Evolutionary conservation across 2,329 filamentous ascomycete genomes (phyloP).

Genomic region (Dothidotthia symphoricarpi): DNA sequence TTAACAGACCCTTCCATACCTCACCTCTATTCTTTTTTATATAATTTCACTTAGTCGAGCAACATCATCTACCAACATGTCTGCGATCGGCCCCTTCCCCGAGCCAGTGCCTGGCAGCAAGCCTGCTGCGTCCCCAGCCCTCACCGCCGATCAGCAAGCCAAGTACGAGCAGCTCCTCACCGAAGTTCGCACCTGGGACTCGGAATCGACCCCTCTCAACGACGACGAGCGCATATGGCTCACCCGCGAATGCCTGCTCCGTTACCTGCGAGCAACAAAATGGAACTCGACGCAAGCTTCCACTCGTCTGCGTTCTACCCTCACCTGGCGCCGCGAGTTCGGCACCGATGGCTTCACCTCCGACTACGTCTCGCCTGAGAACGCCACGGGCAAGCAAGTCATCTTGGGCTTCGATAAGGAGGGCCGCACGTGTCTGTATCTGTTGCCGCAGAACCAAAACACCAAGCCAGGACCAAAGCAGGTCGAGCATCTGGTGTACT

Average conservation of each 20-base stretch:
- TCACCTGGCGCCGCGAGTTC: slow-evolving; percentile 89
- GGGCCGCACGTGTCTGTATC: slow-evolving; percentile 83
- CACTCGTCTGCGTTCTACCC: slow-evolving; percentile 74
- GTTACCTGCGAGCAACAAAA: slow-evolving; percentile 91
- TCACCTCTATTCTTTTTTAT: background rate
- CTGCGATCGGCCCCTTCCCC: slow-evolving; percentile 35
- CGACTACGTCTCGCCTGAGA: slow-evolving; percentile 89
- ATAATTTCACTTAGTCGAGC: no score
- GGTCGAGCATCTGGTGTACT: slow-evolving; percentile 91
- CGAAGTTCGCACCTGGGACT: slow-evolving; percentile 68
- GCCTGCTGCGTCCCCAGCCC: slow-evolving; percentile 55
- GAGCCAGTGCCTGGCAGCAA: slow-evolving; percentile 52
- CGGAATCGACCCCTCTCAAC: slow-evolving; percentile 63
- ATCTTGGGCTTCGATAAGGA: slow-evolving; percentile 83
- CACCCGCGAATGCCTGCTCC: slow-evolving; percentile 84
- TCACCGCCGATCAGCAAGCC: slow-evolving; percentile 72
- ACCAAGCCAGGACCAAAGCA: slow-evolving; percentile 82
- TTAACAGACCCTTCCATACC: background rate
- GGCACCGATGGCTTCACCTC: slow-evolving; percentile 71
- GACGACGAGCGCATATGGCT: slow-evolving; percentile 86
- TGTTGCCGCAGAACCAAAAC: slow-evolving; percentile 88
- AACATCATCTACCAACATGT: slow-evolving; percentile 14
- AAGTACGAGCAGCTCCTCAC: slow-evolving; percentile 80
- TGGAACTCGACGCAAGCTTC: slow-evolving; percentile 73
- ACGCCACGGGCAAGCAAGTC: slow-evolving; percentile 94